Conservation (phyloP, 2,329 filamentous ascomycete species). For the Tolypocladium ovalisporum region DNA sequence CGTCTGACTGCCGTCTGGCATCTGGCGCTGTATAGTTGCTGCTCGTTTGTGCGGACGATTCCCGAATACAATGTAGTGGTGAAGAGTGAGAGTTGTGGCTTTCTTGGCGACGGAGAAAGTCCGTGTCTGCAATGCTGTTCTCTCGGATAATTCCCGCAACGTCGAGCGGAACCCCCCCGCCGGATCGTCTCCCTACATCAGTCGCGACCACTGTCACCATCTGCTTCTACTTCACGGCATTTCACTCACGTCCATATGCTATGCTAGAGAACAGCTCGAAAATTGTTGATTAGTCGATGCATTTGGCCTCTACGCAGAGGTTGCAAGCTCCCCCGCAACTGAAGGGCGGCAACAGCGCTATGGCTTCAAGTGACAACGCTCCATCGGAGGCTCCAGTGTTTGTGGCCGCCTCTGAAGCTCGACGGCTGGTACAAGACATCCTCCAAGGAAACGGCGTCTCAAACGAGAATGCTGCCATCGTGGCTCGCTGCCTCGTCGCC, state of each 20-base stretch:
- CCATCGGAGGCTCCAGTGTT: constrained; percentile 11
- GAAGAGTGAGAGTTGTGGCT: background rate
- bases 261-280: no score
- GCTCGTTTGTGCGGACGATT: background rate
- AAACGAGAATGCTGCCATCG: constrained; percentile 42
- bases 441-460: constrained; percentile 52
- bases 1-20: constrained; percentile 5
- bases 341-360: background rate
- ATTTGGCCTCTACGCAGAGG: no score
- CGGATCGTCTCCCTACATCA: background rate
- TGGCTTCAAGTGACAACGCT: background rate
- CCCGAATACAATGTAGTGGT: background rate
- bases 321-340: background rate
- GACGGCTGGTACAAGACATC: constrained; percentile 39
- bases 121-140: background rate
- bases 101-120: background rate
- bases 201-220: background rate
- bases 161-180: background rate
- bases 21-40: background rate
- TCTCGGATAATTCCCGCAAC: background rate
- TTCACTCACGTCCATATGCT: no score
- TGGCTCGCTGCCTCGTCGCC: constrained; percentile 59
- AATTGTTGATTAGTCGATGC: background rate
- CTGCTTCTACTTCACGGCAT: background rate
- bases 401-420: constrained; percentile 27